phyloP scores from a whole-genome alignment of 2,329 filamentous ascomycete species.

The Aspergillus neotritici region DNA sequence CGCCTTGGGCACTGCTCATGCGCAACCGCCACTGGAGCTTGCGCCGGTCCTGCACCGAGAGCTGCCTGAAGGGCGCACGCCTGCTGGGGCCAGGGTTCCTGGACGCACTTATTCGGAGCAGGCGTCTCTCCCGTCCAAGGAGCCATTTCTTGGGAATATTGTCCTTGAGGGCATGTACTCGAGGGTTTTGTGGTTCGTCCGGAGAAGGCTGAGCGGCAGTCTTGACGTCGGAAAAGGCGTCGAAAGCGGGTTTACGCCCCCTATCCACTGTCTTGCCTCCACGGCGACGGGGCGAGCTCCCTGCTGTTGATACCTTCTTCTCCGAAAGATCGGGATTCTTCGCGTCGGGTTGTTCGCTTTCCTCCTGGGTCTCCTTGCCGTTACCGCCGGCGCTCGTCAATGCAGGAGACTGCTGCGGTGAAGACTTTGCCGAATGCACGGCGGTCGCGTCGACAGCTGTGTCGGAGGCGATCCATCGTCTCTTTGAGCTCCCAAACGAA shows the following conservation, averaged over 20 bases:
- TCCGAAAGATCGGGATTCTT: no score
- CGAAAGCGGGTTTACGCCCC: slow-evolving; percentile 2
- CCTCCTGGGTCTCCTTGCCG: not conserved
- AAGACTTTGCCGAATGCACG: not conserved
- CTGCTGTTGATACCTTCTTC: no score
- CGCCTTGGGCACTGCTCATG: slow-evolving; percentile 5
- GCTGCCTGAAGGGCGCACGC: slow-evolving; percentile 4
- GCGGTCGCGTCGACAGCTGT: not conserved
- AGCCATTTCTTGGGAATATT: not conserved
- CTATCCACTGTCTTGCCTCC: not conserved
- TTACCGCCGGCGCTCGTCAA: not conserved
- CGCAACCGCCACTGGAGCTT: slow-evolving; percentile 24
- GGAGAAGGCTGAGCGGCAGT: not conserved
- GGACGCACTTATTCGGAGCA: no score
- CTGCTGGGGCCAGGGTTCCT: not conserved
- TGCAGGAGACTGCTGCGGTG: not conserved
- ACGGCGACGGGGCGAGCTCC: no score
- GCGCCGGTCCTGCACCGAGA: slow-evolving; percentile 21
- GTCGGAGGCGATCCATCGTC: slow-evolving; percentile 22
- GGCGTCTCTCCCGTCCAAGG: no score
- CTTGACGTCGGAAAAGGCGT: slow-evolving; percentile 9
- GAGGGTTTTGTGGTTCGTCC: no score
- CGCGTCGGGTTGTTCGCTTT: not conserved
- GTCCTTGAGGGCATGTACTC: not conserved
- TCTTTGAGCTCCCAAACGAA: slow-evolving; percentile 10